These are phyloP conservation scores for Aureobasidium melanogenum DNA, from an alignment of 2,329 filamentous ascomycete genomes.

Conservation along the genomic window DNA sequence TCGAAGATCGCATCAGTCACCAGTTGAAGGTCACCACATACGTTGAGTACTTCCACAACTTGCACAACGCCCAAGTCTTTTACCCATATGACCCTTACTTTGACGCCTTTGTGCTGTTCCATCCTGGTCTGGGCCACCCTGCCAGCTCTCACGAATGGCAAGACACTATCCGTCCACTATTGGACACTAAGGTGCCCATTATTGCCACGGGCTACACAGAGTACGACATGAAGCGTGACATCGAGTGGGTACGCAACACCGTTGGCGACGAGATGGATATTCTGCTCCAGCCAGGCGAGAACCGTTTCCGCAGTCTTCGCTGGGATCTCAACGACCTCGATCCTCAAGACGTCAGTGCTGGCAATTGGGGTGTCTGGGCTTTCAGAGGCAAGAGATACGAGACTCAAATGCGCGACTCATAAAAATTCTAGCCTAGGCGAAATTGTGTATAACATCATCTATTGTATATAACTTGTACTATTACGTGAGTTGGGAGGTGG, in stretches of 20 bases:
- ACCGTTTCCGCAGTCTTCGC: conserved; percentile 81
- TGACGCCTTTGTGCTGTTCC: conserved; percentile 94
- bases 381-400: conserved; percentile 96
- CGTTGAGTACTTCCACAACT: conserved; percentile 95
- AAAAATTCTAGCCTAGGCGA: background rate
- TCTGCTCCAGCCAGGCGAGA: conserved; percentile 85
- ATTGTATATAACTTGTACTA: conserved; percentile 5
- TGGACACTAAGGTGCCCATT: conserved; percentile 93
- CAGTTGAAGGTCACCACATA: conserved; percentile 96
- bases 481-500: background rate
- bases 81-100: conserved; percentile 96
- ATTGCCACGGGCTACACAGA: conserved; percentile 94
- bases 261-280: conserved; percentile 87
- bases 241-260: conserved; percentile 79
- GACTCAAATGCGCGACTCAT: conserved; percentile 28
- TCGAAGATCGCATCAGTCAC: conserved; percentile 81
- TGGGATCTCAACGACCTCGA: conserved; percentile 98
- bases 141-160: conserved; percentile 91
- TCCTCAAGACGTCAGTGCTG: conserved; percentile 85
- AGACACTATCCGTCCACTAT: conserved; percentile 75
- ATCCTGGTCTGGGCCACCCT: conserved; percentile 90
- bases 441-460: conserved; percentile 7
- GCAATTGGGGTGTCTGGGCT: conserved; percentile 95
- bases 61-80: conserved; percentile 86
- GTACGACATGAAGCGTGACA: conserved; percentile 86